Conservation (phyloP, 768 basidiomycete species). For the Amanita thiersii region DNA sequence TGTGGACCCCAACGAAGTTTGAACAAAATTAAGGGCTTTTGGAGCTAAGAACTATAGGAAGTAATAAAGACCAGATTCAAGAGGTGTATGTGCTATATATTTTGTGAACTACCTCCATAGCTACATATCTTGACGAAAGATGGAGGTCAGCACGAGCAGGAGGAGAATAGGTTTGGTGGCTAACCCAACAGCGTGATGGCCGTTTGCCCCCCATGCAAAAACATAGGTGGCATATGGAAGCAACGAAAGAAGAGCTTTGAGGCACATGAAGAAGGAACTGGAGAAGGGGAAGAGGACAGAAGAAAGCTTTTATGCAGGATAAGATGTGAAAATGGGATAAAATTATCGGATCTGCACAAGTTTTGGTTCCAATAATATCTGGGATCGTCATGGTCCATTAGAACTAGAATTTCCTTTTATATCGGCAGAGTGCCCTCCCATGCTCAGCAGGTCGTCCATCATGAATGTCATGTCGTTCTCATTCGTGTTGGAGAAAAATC, state of each 20-base stretch:
- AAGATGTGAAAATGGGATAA: too few relatives aligned
- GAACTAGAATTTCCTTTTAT: constrained; percentile 10
- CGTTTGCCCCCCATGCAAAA: constrained; percentile 33
- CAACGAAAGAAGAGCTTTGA: constrained; percentile 5
- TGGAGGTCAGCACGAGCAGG: neutral
- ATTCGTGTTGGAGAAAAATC: constrained; percentile 30
- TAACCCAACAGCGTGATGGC: constrained; percentile 37
- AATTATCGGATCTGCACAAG: too few relatives aligned
- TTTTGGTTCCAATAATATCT: too few relatives aligned
- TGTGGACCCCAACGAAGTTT: constrained; percentile 32
- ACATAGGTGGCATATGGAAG: constrained; percentile 12
- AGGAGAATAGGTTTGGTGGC: constrained; percentile 7
- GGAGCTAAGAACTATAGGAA: constrained; percentile 37
- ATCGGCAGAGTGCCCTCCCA: constrained; percentile 20
- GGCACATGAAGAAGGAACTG: neutral
- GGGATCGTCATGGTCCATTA: constrained; percentile 1
- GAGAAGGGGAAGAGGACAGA: neutral
- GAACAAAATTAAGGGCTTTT: constrained; percentile 38
- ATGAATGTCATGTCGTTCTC: constrained; percentile 36
- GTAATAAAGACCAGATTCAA: neutral
- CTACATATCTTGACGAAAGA: constrained; percentile 23
- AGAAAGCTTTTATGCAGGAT: too few relatives aligned
- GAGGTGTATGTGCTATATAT: neutral
- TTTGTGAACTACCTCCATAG: constrained; percentile 38
- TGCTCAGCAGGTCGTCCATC: constrained; percentile 41